Evolutionary conservation across 2,329 filamentous ascomycete genomes (phyloP).

Genomic region (Tolypocladium nubicola): DNA sequence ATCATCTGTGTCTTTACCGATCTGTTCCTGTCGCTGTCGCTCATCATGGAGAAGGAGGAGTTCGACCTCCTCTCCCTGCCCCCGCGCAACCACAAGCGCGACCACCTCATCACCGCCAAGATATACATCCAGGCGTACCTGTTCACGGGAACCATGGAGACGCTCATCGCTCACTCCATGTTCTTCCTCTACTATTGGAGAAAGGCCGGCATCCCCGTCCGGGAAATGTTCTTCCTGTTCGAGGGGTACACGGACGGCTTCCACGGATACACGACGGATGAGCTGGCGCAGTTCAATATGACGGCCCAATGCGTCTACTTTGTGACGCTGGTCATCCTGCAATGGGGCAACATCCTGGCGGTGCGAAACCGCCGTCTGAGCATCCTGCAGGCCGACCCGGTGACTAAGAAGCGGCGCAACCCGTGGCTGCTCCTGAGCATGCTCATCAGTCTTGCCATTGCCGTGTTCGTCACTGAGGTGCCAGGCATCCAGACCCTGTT

Average conservation of each 20-base stretch:
- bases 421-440: conserved; percentile 37
- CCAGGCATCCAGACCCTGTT: conserved; percentile 38
- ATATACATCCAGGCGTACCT: conserved; percentile 42
- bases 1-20: conserved; percentile 48
- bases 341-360: conserved; percentile 41
- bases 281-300: conserved; percentile 37
- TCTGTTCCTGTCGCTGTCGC: conserved; percentile 36
- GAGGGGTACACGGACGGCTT: conserved; percentile 37
- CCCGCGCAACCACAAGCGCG: conserved; percentile 36
- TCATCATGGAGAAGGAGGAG: conserved; percentile 46
- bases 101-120: conserved; percentile 40
- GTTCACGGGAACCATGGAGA: conserved; percentile 41
- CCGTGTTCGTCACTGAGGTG: conserved; percentile 41
- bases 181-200: conserved; percentile 42
- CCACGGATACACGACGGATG: conserved; percentile 32
- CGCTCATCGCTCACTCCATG: conserved; percentile 37
- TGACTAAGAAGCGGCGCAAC: conserved; percentile 35
- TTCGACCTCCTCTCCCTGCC: conserved; percentile 40
- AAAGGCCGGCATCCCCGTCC: conserved; percentile 34
- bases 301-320: conserved; percentile 43
- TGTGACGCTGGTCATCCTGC: conserved; percentile 40
- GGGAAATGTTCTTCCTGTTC: conserved; percentile 37
- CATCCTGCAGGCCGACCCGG: conserved; percentile 39
- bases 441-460: conserved; percentile 35
- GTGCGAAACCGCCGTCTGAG: conserved; percentile 41